Percentiles rank a stretch among this genome's conserved stretches.
These are phyloP conservation scores for Mortierella sp. DNA, from an alignment of 371 early-diverging fungal species.

Conservation along the genomic window DNA sequence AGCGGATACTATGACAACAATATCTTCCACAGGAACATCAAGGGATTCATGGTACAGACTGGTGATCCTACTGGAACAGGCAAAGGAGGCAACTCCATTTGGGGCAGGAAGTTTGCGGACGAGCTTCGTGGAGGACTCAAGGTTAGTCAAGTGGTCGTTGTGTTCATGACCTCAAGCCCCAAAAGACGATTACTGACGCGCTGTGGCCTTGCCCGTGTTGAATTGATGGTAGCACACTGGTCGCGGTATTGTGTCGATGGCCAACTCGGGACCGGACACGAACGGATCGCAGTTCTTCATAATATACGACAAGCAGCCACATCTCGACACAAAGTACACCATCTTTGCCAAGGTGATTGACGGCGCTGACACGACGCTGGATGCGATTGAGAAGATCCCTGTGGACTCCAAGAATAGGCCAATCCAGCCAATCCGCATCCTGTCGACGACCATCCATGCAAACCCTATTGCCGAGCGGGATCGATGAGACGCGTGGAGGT, in stretches of 20 bases:
- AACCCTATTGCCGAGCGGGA: conserved; percentile 90
- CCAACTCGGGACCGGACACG: conserved; percentile 92
- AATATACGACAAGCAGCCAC: conserved; percentile 83
- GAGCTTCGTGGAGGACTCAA: conserved; percentile 87
- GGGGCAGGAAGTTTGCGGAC: conserved; percentile 88
- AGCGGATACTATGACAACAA: conserved; percentile 91
- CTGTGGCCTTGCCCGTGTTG: conserved; percentile 5
- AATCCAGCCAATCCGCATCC: conserved; percentile 81
- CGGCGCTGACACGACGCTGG: conserved; percentile 86
- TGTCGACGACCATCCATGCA: conserved; percentile 91
- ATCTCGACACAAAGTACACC: conserved; percentile 92
- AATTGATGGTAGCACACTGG: conserved; percentile 75
- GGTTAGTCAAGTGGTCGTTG: conserved; percentile 54
- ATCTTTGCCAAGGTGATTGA: conserved; percentile 97
- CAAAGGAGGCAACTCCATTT: conserved; percentile 89
- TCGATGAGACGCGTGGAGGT: conserved; percentile 6
- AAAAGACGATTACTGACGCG: neutral
- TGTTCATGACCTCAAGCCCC: neutral
- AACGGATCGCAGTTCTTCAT: conserved; percentile 96
- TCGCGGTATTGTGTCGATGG: conserved; percentile 93
- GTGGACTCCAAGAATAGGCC: conserved; percentile 90
- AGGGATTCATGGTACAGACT: conserved; percentile 93
- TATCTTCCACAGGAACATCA: conserved; percentile 89
- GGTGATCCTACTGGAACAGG: conserved; percentile 93
- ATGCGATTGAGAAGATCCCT: conserved; percentile 87